phyloP scores from a whole-genome alignment of 305 asterid species.

The Fraxinus xanthoxyloides region DNA sequence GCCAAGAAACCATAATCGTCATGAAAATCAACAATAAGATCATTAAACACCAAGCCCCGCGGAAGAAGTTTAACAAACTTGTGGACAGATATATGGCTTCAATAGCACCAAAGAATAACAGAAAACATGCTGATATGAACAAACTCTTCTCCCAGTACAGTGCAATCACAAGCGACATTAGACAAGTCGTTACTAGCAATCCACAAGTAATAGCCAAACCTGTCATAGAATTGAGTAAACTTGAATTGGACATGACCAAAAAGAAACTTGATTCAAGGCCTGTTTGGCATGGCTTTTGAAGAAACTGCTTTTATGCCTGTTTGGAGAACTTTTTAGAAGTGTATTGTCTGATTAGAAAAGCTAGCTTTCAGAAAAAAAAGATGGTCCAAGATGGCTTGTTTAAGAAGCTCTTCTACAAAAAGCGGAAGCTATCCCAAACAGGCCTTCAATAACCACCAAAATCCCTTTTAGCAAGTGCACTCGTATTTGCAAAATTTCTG shows the following conservation, averaged over 20 bases:
- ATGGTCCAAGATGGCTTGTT: not conserved
- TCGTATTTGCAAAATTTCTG: not conserved
- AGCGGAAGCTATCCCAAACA: not conserved
- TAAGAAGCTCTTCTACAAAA: not conserved
- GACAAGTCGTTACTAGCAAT: constrained; percentile 81
- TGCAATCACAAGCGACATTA: constrained; percentile 84
- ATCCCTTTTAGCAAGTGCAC: not conserved
- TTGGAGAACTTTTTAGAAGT: not conserved
- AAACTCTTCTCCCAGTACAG: constrained; percentile 75
- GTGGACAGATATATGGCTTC: constrained; percentile 65
- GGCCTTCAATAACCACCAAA: not conserved
- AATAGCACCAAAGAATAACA: constrained; percentile 67
- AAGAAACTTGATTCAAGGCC: not conserved
- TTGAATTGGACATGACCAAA: not conserved
- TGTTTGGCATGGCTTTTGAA: not conserved
- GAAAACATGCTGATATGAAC: constrained; percentile 44
- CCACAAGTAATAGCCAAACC: constrained; percentile 70
- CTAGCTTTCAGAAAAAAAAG: not conserved
- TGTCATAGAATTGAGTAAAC: constrained; percentile 26
- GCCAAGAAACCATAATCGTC: constrained; percentile 76
- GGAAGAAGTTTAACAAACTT: constrained; percentile 51
- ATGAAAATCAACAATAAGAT: constrained; percentile 47
- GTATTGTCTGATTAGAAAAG: not conserved
- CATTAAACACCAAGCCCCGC: constrained; percentile 80
- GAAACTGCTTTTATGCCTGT: not conserved